These are phyloP conservation scores for Eutrema japonicum DNA, from an alignment of 345 rosid genomes.

Conservation along the genomic window DNA sequence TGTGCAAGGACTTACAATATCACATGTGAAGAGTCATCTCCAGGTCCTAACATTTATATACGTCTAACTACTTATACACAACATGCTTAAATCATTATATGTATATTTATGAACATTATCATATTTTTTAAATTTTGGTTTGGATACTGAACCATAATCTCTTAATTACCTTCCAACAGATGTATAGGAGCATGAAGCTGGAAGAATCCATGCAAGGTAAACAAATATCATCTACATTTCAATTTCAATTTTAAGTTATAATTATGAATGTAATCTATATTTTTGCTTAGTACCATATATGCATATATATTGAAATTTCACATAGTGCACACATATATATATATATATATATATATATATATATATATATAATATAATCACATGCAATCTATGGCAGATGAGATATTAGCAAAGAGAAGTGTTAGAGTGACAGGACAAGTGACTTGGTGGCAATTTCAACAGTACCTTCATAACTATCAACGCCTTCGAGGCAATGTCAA, in stretches of 20 bases:
- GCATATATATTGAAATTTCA: conserved; percentile 4
- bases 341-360: neutral
- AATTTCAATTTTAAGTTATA: neutral
- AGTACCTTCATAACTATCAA: conserved; percentile 42
- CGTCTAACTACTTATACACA: neutral
- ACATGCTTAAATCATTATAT: conserved; percentile 1
- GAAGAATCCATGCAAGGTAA: conserved; percentile 46
- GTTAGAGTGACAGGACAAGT: conserved; percentile 42
- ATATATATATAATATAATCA: neutral
- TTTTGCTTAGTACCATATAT: neutral
- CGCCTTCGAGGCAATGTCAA: conserved; percentile 40
- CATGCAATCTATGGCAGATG: conserved; percentile 38
- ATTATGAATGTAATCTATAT: neutral
- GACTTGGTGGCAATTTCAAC: conserved; percentile 46
- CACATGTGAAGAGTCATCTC: conserved; percentile 87
- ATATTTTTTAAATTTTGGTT: neutral
- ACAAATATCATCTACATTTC: neutral
- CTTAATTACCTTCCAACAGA: conserved; percentile 19
- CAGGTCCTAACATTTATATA: conserved; percentile 52
- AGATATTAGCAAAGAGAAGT: conserved; percentile 43
- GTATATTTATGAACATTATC: conserved; percentile 4
- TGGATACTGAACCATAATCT: conserved; percentile 8
- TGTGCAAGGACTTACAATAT: conserved; percentile 73
- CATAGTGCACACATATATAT: neutral
- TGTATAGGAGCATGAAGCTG: conserved; percentile 44